phyloP scores from a whole-genome alignment of 257 asterid species.

The Perilla frutescens region DNA sequence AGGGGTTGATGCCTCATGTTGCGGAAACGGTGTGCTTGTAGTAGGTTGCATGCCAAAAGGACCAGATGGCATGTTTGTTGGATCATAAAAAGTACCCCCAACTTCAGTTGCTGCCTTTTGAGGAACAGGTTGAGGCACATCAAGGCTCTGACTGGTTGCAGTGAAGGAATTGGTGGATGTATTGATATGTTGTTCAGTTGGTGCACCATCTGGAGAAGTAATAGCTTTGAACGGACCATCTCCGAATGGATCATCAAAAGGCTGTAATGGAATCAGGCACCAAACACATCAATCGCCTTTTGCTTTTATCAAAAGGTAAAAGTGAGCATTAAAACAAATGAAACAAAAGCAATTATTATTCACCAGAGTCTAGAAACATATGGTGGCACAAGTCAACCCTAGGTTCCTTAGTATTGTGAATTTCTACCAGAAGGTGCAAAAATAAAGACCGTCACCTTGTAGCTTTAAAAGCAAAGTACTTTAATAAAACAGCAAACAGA shows the following conservation, averaged over 20 bases:
- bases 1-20: slow-evolving; percentile 56
- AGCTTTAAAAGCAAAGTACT: background rate
- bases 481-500: slow-evolving; percentile 4
- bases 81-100: slow-evolving; percentile 49
- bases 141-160: slow-evolving; percentile 49
- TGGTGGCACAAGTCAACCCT: no score
- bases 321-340: no score
- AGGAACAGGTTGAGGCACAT: slow-evolving; percentile 45
- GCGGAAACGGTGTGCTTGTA: slow-evolving; percentile 47
- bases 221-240: slow-evolving; percentile 91
- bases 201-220: slow-evolving; percentile 48
- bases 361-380: no score
- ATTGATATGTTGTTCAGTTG: slow-evolving; percentile 49
- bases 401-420: background rate
- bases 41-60: slow-evolving; percentile 49
- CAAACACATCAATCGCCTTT: background rate
- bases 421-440: background rate
- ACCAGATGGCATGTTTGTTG: slow-evolving; percentile 41
- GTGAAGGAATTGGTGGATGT: slow-evolving; percentile 49
- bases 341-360: no score
- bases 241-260: slow-evolving; percentile 94
- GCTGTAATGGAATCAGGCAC: slow-evolving; percentile 49
- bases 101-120: slow-evolving; percentile 48
- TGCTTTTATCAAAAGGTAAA: no score
- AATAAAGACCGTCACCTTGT: background rate